A percentile compares a stretch with the other conserved stretches of the same genome.
Conservation (phyloP, 2,329 filamentous ascomycete genomes). For the Apiospora saccharicola region DNA sequence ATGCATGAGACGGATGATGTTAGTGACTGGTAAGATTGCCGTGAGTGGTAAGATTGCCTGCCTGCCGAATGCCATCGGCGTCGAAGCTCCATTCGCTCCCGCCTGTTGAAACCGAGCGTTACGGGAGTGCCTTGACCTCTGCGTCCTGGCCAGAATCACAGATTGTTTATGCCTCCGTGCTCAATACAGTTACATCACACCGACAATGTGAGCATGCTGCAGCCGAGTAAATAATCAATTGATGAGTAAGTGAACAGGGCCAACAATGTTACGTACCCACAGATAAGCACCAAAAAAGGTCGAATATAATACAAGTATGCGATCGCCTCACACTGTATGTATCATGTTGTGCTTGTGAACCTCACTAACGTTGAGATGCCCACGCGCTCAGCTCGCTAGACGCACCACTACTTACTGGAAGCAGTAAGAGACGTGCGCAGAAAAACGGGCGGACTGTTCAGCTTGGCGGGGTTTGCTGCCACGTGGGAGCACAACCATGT, state of each 20-base stretch:
- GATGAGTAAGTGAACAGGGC: not conserved
- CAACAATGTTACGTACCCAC: not conserved
- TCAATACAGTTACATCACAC: not conserved
- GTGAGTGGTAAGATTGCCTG: not conserved
- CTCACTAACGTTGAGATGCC: not conserved
- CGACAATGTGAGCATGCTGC: not conserved
- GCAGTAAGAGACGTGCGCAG: slow-evolving; percentile 20
- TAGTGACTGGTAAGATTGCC: not conserved
- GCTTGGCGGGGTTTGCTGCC: slow-evolving; percentile 17
- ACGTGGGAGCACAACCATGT: slow-evolving; percentile 21
- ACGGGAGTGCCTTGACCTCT: not conserved
- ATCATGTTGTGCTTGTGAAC: slow-evolving; percentile 2
- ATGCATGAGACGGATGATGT: not conserved
- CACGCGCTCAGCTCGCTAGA: slow-evolving; percentile 8
- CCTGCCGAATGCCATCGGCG: too few species aligned
- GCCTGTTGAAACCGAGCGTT: not conserved
- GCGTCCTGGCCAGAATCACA: not conserved
- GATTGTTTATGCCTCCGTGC: not conserved
- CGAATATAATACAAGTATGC: not conserved
- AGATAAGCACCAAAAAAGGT: not conserved
- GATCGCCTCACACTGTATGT: slow-evolving; percentile 14
- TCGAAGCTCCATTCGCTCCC: not conserved
- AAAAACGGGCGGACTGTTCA: slow-evolving; percentile 12
- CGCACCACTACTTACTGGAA: slow-evolving; percentile 14
- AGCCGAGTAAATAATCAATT: not conserved